Evolutionary conservation across 1,139 yeast species (phyloP), one percentile per base, ranked within the genome.

Genomic region (Saccharomyces hybrid): DNA sequence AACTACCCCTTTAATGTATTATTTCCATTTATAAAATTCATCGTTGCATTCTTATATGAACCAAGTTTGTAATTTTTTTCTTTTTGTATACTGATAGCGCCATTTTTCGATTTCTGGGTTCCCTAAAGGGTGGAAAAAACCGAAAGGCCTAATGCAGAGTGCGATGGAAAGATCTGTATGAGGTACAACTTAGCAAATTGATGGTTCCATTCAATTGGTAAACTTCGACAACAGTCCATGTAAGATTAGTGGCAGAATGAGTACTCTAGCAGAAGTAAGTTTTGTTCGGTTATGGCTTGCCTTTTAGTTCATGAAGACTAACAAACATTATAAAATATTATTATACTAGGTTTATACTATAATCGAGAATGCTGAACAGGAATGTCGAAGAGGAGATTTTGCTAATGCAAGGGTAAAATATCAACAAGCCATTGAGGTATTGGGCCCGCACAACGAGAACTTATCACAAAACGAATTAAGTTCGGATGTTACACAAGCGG

Each of bases 361-460:
- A 28, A 63, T 67, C 4, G 60, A 60, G 48, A 58, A 54, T 28
- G 71, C 67, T 14, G 71, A 67, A 47, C 59, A 59, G 46, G 52
- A 56, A 42, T 53, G 61, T 5, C 52, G 59, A 34, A 59, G 55
- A 11, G 63, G 62, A 5, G 54, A 61, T 16, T 50, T 64, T 11
- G 46, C 42, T 7, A 57, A 55, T 5, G 59, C 66, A 6, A 51
- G 62, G 20, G 28, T 50, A 9, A 50, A 57, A 42, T 63, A 64
- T 51, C 55, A 56, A 25, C 49, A 51, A 6, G 63, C 64, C 20
- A 29, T 56, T 20, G 51, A 53, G 5, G 52, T 53, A 7, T 50
- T 63, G 13, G 53, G 50, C 9, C 16, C 31, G 2, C 49, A 54
- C 5, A 46, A 51, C 11, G 51, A 55, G 20, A 51, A 58, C 7